phyloP scores from a whole-genome alignment of 2,329 filamentous ascomycete species.

The Colletotrichum endophyticum region DNA sequence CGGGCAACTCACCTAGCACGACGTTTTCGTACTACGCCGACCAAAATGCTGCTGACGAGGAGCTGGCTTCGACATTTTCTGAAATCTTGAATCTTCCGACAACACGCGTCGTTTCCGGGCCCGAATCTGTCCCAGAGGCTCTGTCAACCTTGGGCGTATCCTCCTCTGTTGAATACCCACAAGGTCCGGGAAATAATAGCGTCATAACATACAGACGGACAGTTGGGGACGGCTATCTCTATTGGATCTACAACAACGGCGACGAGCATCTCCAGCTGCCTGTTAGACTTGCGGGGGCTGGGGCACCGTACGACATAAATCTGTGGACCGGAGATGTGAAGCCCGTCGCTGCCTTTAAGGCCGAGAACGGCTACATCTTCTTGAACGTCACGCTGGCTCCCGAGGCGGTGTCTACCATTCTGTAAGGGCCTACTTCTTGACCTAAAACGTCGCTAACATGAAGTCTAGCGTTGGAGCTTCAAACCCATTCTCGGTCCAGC shows the following conservation, averaged over 20 bases:
- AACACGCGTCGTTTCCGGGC: not conserved
- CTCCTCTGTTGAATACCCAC: not conserved
- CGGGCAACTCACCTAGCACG: not conserved
- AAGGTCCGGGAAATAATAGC: not conserved
- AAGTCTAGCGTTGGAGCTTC: accelerated
- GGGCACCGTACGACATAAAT: not conserved
- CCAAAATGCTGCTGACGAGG: not conserved
- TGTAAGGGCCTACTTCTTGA: not conserved
- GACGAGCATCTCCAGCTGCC: not conserved
- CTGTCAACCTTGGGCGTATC: accelerated
- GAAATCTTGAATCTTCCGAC: not conserved
- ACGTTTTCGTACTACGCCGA: not conserved
- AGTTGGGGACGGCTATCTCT: not conserved
- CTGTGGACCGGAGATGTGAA: not conserved
- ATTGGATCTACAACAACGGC: not conserved
- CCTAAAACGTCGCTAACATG: accelerated
- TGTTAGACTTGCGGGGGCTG: not conserved
- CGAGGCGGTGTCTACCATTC: not conserved
- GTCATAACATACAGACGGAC: not conserved
- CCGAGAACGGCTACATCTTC: not conserved
- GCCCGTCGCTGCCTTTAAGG: not conserved
- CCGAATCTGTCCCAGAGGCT: not conserved
- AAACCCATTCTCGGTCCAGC: not conserved
- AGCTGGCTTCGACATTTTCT: not conserved
- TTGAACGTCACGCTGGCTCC: not conserved